A percentile compares a stretch with the other conserved stretches of the same genome.
Evolutionary conservation across 768 basidiomycete genomes (phyloP).

Genomic region (Aureoboletus auriporus): DNA sequence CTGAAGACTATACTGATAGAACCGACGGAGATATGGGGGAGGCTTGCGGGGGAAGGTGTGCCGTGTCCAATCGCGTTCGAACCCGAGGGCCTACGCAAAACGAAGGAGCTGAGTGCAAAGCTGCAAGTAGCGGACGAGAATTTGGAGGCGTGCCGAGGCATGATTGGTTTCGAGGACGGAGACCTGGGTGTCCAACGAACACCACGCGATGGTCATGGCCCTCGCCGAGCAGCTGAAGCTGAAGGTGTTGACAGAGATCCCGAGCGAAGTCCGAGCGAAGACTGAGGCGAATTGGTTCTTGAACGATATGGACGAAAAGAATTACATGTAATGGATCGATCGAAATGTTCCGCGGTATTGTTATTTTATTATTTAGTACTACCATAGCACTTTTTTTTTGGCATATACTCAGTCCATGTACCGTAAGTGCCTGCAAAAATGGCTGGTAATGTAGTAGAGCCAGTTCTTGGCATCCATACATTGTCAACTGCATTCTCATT

Average conservation of each 20-base stretch:
- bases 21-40: background rate
- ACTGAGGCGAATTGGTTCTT: background rate
- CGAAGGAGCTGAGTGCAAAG: background rate
- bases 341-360: too few species aligned
- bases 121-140: background rate
- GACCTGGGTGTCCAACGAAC: background rate
- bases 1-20: background rate
- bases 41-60: background rate
- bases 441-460: background rate
- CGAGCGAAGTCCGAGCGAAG: too few species aligned
- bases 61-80: slow-evolving; percentile 4
- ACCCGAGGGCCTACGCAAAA: background rate
- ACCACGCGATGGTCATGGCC: background rate
- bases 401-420: too few species aligned
- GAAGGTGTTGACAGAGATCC: too few species aligned
- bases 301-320: background rate
- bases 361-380: too few species aligned
- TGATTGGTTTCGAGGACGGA: slow-evolving; percentile 1
- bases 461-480: too few species aligned
- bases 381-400: too few species aligned
- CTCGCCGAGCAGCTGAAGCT: background rate
- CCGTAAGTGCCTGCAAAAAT: too few species aligned
- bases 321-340: too few species aligned
- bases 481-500: too few species aligned
- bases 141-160: background rate